phyloP scores from a whole-genome alignment of 108 stramenopile species.

The Schizochytrium sp. region DNA sequence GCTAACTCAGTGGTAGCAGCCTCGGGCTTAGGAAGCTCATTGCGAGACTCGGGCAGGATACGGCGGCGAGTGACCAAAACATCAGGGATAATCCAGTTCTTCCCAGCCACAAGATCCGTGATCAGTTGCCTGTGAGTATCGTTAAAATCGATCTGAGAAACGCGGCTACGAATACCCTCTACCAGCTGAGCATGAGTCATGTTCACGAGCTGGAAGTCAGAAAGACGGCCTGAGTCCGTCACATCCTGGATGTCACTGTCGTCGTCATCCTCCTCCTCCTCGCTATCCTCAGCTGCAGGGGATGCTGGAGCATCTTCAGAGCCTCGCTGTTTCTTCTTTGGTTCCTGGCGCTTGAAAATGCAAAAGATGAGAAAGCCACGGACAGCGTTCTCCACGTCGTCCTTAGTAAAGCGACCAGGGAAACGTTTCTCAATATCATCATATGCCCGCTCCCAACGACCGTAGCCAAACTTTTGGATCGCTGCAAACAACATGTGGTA shows the following conservation, averaged over 20 bases:
- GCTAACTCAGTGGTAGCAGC: not conserved
- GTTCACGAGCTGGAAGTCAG: conserved; percentile 49
- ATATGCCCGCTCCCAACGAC: not conserved
- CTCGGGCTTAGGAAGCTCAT: conserved; percentile 30
- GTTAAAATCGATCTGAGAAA: conserved; percentile 10
- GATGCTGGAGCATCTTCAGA: not conserved
- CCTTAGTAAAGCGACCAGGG: conserved; percentile 1
- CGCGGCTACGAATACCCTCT: conserved; percentile 36
- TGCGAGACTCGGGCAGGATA: not conserved
- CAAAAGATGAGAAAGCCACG: conserved; percentile 25
- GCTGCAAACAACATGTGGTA: not conserved
- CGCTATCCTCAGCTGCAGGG: not conserved
- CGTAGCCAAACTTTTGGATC: conserved; percentile 39
- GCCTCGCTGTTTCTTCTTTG: not conserved
- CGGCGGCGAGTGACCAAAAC: conserved; percentile 38
- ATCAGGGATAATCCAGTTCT: conserved; percentile 1
- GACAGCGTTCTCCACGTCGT: not conserved
- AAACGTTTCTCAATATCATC: not conserved
- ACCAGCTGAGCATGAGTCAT: conserved; percentile 7
- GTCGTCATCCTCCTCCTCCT: conserved; percentile 51
- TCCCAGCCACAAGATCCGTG: not conserved
- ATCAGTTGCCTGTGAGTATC: not conserved
- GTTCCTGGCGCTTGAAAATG: conserved; percentile 18
- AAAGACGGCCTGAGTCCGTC: not conserved
- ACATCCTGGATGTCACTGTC: not conserved